Evolutionary conservation across 495 filamentous ascomycete species (phyloP), one percentile per base, ranked within the genome.

Genomic region (Hypoxylon fuscum): DNA sequence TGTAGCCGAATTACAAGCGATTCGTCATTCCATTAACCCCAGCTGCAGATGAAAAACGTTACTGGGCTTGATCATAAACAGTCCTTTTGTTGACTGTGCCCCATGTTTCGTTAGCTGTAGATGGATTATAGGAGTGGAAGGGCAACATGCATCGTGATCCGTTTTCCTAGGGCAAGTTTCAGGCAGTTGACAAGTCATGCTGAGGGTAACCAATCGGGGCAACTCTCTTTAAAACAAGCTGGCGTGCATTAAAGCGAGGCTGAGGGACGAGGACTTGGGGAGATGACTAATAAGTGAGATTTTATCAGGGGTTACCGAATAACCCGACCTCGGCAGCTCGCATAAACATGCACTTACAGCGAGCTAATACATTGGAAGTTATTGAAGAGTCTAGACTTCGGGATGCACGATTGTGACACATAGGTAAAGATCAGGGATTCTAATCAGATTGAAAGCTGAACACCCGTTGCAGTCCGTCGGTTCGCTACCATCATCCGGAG

Each of bases 401-500:
- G 32, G 55, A 45, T 37, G 29, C 34, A 55, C 49, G 31, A 47
- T 23, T 25, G 14, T 54, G 49, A 51, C 43, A 49, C 37, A 25
- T n/a, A 40, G 20, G 25, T 9, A 8, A 51, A 38, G 12, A 38
- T 18, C 11, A 42, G 5, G 23, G 17, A 14, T 17, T 32, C 34
- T 37, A 46, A 34, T 3, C 22, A 42, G 23, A 43, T 42, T 40
- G 49, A 40, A 21, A 66, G 47, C 55, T 29, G 52, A 45, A 53
- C 52, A 61, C 41, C 63, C 63, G 63, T 29, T 2, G n/a, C 53
- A 38, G 23, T 43, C 31, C 47, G 37, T 66, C 63, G 41, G 57
- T 45, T 66, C 53, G 41, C 51, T 66, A 57, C 31, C 52, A 53
- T 54, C 57, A 34, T 38, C 52, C 63, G 57, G 29, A 45, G 57